Conservation (phyloP, 257 asterid species). For the Linaria vulgaris region DNA sequence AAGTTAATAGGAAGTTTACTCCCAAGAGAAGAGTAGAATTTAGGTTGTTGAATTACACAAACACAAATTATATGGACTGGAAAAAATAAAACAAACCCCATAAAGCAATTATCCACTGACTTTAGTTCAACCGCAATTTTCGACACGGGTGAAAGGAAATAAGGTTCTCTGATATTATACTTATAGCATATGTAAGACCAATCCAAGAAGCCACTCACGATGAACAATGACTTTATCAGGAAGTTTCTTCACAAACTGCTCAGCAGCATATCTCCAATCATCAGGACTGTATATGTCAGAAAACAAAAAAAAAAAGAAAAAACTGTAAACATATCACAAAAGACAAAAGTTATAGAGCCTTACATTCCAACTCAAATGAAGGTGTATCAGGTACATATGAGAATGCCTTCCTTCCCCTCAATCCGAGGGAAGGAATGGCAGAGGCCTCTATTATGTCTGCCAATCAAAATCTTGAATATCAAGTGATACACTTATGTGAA, state of each 20-base stretch:
- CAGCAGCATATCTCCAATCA: slow-evolving; percentile 92
- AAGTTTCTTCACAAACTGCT: slow-evolving; percentile 79
- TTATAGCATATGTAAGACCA: background rate
- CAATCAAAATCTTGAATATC: too few species aligned
- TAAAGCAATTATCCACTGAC: too few species aligned
- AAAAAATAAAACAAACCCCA: too few species aligned
- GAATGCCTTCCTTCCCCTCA: too few species aligned
- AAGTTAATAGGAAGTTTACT: too few species aligned
- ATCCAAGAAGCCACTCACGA: slow-evolving; percentile 48
- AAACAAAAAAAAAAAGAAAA: slow-evolving; percentile 26
- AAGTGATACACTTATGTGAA: too few species aligned
- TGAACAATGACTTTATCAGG: slow-evolving; percentile 85
- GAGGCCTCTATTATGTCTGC: too few species aligned
- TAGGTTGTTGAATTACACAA: too few species aligned
- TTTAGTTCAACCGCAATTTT: background rate
- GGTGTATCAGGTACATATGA: background rate
- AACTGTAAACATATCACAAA: slow-evolving; percentile 10
- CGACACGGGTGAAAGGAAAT: slow-evolving; percentile 9
- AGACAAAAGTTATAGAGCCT: slow-evolving; percentile 5
- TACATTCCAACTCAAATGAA: slow-evolving; percentile 8
- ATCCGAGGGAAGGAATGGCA: too few species aligned
- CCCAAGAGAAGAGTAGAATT: too few species aligned
- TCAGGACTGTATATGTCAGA: slow-evolving; percentile 54
- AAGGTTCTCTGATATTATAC: background rate
- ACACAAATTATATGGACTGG: too few species aligned